Evolutionary conservation across 73 alveolate species (phyloP).

Genomic region (Paramecium caudatum): DNA sequence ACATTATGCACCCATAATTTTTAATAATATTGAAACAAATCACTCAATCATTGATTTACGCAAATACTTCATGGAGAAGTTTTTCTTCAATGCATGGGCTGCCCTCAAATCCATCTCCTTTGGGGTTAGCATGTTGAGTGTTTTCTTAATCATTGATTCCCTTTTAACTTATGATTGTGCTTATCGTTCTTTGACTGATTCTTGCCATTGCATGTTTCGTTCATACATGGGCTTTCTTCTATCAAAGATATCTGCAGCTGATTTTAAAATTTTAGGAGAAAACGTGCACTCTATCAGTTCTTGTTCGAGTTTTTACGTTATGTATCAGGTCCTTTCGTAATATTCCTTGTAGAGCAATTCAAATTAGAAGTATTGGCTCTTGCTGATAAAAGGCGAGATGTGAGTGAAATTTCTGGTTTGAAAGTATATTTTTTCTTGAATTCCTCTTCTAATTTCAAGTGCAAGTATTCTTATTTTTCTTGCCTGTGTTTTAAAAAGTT

Average conservation of each 20-base stretch:
- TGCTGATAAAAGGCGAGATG: constrained; percentile 38
- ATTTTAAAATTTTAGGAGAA: constrained; percentile 49
- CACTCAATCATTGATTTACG: constrained; percentile 47
- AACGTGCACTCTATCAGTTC: constrained; percentile 46
- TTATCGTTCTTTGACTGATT: background rate
- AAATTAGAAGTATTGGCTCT: background rate
- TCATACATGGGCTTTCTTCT: constrained; percentile 58
- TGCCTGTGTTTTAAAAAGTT: constrained; percentile 15
- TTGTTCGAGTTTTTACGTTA: constrained; percentile 21
- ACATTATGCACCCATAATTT: constrained; percentile 30
- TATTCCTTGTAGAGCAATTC: background rate
- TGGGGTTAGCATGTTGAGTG: background rate
- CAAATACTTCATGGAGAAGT: constrained; percentile 18
- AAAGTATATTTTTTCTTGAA: constrained; percentile 34
- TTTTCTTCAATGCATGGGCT: constrained; percentile 41
- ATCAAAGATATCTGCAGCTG: constrained; percentile 49
- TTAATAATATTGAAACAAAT: constrained; percentile 34
- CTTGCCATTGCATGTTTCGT: constrained; percentile 42
- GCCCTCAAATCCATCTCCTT: constrained; percentile 45
- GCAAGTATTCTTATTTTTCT: constrained; percentile 30
- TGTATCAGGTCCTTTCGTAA: constrained; percentile 2
- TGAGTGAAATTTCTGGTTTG: background rate
- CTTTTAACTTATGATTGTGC: background rate
- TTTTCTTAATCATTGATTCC: background rate
- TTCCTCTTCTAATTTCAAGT: constrained; percentile 1